A percentile compares a stretch with the other conserved stretches of the same genome.
Evolutionary conservation across 106 monocot genomes (phyloP).

Genomic region (Chionographis japonica): DNA sequence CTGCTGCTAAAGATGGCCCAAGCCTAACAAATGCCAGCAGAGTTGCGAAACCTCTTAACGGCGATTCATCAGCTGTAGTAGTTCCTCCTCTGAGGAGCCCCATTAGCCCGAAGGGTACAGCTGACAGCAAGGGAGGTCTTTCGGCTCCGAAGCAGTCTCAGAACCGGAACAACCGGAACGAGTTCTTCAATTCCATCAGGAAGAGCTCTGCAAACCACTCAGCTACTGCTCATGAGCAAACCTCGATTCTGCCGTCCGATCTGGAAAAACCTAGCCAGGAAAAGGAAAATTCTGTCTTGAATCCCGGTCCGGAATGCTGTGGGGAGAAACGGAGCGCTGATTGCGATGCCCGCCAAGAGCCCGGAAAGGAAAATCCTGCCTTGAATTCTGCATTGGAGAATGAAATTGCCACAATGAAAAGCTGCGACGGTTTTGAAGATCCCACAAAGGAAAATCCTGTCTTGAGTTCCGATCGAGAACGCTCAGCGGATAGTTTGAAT

Average conservation of each 20-base stretch:
- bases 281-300: background rate
- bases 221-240: background rate
- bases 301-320: background rate
- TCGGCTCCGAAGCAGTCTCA: constrained; percentile 5
- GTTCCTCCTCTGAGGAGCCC: constrained; percentile 14
- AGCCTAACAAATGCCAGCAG: constrained; percentile 21
- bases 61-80: constrained; percentile 12
- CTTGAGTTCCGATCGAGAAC: no score
- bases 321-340: constrained; percentile 13
- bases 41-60: constrained; percentile 10
- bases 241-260: background rate
- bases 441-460: no score
- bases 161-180: constrained; percentile 50
- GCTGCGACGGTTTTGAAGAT: no score
- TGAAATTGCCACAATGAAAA: no score
- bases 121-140: constrained; percentile 14
- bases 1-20: constrained; percentile 26
- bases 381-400: no score
- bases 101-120: constrained; percentile 17
- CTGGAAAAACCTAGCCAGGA: background rate
- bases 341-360: constrained; percentile 7
- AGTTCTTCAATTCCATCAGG: constrained; percentile 64
- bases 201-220: constrained; percentile 20
- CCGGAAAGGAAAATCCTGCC: constrained; percentile 1
- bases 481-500: no score